These are phyloP conservation scores for Metschnikowia arizonensis DNA, from an alignment of 805 yeast genomes.

Conservation along the genomic window DNA sequence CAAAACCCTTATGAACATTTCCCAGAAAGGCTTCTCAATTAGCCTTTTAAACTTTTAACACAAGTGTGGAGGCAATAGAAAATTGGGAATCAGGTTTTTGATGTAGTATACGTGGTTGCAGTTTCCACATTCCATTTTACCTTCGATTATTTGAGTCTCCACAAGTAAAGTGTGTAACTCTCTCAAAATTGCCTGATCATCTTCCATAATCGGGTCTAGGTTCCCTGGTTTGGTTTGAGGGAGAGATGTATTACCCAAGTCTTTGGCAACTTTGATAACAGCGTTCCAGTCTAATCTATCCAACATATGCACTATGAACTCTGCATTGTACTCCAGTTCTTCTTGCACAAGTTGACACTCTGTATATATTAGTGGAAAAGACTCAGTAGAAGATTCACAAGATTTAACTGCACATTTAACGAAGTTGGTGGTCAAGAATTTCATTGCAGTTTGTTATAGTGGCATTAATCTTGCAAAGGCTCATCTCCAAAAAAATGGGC, in stretches of 20 bases:
- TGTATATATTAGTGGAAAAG: constrained; percentile 75
- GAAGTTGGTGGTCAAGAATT: constrained; percentile 91
- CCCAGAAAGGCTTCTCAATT: too few relatives aligned
- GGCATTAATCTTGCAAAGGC: not conserved
- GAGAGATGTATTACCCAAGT: constrained; percentile 40
- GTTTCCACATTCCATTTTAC: constrained; percentile 81
- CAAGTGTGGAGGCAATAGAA: constrained; percentile 89
- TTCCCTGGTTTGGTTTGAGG: constrained; percentile 53
- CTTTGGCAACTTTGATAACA: constrained; percentile 67
- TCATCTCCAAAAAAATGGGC: constrained; percentile 6
- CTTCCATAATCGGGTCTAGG: constrained; percentile 51
- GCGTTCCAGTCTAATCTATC: constrained; percentile 90
- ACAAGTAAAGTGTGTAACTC: constrained; percentile 76
- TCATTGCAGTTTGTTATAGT: constrained; percentile 47
- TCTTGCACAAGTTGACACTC: constrained; percentile 70
- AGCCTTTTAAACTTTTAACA: constrained; percentile 35
- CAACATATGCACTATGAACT: constrained; percentile 68
- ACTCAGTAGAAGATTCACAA: constrained; percentile 68
- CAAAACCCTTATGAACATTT: not conserved
- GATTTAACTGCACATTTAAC: constrained; percentile 86
- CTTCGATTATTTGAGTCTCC: constrained; percentile 84
- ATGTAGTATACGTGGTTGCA: constrained; percentile 87
- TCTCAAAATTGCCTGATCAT: constrained; percentile 50
- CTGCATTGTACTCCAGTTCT: constrained; percentile 78
- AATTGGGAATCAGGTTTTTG: constrained; percentile 91